Conservation (phyloP, 805 yeast species). For the Wickerhamiella domercqiae region DNA sequence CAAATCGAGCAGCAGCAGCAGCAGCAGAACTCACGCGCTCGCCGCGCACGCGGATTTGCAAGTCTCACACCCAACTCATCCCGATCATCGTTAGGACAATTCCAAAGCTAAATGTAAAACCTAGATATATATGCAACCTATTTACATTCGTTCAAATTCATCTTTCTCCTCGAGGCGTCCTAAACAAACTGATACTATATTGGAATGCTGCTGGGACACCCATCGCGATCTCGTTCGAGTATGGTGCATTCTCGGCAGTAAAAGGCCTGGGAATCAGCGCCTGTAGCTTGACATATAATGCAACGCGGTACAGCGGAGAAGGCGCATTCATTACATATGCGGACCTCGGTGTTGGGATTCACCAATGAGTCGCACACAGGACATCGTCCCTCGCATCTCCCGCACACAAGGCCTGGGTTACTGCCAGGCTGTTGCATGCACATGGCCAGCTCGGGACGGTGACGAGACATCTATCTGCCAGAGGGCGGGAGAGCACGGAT, state of each 20-base stretch:
- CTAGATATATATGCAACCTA: too few relatives aligned
- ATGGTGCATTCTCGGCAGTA: constrained; percentile 78
- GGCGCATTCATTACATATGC: constrained; percentile 76
- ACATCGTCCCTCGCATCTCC: constrained; percentile 80
- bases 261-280: constrained; percentile 48
- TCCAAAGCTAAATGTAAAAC: too few relatives aligned
- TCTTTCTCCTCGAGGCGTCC: too few relatives aligned
- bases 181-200: too few relatives aligned
- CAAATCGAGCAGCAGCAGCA: constrained; percentile 2
- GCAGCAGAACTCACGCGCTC: too few relatives aligned
- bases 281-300: constrained; percentile 57
- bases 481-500: background rate
- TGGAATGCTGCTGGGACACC: constrained; percentile 83
- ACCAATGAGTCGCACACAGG: constrained; percentile 82
- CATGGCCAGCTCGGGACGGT: constrained; percentile 69
- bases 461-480: constrained; percentile 20
- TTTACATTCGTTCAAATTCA: too few relatives aligned
- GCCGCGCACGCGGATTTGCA: too few relatives aligned
- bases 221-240: constrained; percentile 70
- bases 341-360: constrained; percentile 47
- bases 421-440: constrained; percentile 81
- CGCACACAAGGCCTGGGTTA: constrained; percentile 54
- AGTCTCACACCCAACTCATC: too few relatives aligned
- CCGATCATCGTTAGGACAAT: too few relatives aligned
- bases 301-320: constrained; percentile 58